Percentiles rank a stretch among this genome's conserved stretches.
These are phyloP conservation scores for Poterioochromonas sp. DNA, from an alignment of 352 stramenopile species.

Conservation along the genomic window DNA sequence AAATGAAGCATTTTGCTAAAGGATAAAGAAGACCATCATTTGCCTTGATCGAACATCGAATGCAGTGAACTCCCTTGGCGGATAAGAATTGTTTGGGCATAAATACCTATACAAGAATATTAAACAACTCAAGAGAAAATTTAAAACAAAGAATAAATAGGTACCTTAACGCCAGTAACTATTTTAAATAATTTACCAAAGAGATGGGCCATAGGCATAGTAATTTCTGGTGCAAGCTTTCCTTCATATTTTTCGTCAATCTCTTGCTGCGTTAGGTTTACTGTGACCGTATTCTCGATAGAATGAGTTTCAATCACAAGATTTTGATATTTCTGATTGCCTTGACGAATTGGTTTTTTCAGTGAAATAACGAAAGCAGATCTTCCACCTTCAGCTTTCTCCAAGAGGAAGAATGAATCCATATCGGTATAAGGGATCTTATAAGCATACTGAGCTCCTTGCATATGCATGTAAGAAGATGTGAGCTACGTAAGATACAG, in stretches of 20 bases:
- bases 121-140: conserved; percentile 1
- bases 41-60: conserved; percentile 81
- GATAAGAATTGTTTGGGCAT: conserved; percentile 32
- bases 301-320: conserved; percentile 81
- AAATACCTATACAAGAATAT: conserved; percentile 27
- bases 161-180: conserved; percentile 54
- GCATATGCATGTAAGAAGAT: conserved; percentile 85
- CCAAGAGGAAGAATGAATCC: conserved; percentile 92
- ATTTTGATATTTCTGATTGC: conserved; percentile 95
- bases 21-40: conserved; percentile 94
- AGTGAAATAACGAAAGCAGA: conserved; percentile 97
- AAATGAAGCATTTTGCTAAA: conserved; percentile 86
- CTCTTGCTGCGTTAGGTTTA: conserved; percentile 92
- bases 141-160: conserved; percentile 3
- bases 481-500: background rate
- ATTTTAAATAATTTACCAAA: conserved; percentile 97
- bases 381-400: conserved; percentile 90
- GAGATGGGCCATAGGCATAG: conserved; percentile 87
- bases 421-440: conserved; percentile 99
- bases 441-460: conserved; percentile 89
- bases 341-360: conserved; percentile 95
- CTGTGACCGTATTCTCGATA: conserved; percentile 49
- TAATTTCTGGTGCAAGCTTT: conserved; percentile 90
- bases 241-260: conserved; percentile 90
- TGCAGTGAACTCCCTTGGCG: conserved; percentile 33